Conservation (phyloP, 75 land plant genomes). For the Sequoiadendron giganteum region DNA sequence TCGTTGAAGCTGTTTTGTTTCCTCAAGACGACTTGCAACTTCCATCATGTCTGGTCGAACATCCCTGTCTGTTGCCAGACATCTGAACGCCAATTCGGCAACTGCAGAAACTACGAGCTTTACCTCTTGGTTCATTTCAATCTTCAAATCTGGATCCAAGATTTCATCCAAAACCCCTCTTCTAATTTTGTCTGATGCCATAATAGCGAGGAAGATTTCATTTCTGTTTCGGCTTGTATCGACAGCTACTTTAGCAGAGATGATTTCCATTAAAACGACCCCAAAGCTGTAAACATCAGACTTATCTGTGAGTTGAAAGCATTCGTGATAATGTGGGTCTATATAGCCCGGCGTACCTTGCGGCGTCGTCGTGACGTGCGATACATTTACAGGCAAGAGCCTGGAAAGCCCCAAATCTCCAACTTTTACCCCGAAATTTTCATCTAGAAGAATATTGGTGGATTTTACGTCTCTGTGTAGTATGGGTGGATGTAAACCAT, state of each 20-base stretch:
- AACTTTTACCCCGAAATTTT: conserved; percentile 28
- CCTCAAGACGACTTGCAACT: conserved; percentile 6
- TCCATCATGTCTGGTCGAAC: conserved; percentile 36
- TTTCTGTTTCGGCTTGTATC: conserved; percentile 20
- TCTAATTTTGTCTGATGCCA: conserved; percentile 24
- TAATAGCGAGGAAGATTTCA: conserved; percentile 24
- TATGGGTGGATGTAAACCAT: conserved; percentile 23
- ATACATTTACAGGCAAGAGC: conserved; percentile 19
- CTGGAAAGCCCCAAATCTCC: conserved; percentile 46
- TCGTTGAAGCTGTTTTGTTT: not conserved
- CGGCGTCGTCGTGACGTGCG: conserved; percentile 37
- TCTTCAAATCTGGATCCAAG: conserved; percentile 26
- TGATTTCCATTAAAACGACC: conserved; percentile 37
- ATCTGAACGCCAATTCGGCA: conserved; percentile 26
- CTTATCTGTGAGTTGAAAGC: conserved; percentile 35
- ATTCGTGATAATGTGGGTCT: conserved; percentile 39
- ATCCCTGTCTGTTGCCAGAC: conserved; percentile 30
- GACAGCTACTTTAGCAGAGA: conserved; percentile 30
- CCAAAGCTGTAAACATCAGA: conserved; percentile 49
- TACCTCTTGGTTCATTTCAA: not conserved
- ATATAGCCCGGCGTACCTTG: conserved; percentile 40
- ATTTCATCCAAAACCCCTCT: conserved; percentile 22
- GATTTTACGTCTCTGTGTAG: conserved; percentile 41
- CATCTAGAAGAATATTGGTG: conserved; percentile 29
- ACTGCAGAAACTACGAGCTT: conserved; percentile 19